Evolutionary conservation across 2,329 filamentous ascomycete species (phyloP).

Genomic region (Aspergillus fumigatus): DNA sequence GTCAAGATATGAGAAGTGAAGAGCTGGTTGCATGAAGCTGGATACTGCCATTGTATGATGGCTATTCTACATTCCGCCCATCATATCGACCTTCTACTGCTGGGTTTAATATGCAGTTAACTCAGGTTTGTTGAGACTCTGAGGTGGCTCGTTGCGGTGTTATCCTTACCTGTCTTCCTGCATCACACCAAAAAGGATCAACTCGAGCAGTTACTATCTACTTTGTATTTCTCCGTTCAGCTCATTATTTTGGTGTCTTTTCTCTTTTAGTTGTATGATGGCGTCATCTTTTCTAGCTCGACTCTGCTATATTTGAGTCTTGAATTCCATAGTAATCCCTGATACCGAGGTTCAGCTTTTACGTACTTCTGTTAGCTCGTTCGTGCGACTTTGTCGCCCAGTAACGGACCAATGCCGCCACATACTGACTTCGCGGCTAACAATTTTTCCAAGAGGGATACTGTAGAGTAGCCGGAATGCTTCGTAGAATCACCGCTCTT

Average conservation of each 20-base stretch:
- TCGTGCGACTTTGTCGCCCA: background rate
- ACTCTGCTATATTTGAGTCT: background rate
- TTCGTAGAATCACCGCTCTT: background rate
- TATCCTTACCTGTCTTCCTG: background rate
- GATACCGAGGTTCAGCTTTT: background rate
- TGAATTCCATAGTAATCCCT: background rate
- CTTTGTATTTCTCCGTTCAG: background rate
- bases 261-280: background rate
- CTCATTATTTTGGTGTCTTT: background rate
- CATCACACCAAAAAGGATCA: background rate
- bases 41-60: background rate
- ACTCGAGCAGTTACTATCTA: background rate
- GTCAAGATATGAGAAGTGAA: background rate
- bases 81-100: background rate
- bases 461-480: background rate
- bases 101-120: background rate
- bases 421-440: background rate
- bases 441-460: background rate
- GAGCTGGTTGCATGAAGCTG: background rate
- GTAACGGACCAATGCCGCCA: background rate
- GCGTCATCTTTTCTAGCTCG: background rate
- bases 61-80: background rate
- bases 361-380: background rate
- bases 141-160: background rate
- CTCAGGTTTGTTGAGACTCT: background rate